Base-by-base conservation (phyloP, 1,284 basidiomycete genomes). In the Naganishia sp. region DNA sequence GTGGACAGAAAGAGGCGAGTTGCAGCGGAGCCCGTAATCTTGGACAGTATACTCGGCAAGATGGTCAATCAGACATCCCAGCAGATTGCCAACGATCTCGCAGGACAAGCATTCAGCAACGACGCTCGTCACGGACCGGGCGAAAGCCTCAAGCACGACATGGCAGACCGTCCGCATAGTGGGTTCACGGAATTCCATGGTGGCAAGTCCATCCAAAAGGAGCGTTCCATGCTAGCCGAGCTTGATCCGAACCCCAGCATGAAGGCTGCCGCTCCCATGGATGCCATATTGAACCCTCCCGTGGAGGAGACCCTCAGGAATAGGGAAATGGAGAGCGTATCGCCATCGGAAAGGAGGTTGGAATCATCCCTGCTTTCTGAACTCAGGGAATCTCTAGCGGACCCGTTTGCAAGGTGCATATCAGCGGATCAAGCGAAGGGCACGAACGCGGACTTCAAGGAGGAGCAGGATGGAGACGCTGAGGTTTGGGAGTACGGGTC, bases 161-260 rank as follows among this genome's bases (percentile, higher is more conserved):
- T 3, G 21, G n/a, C 33, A 33, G 50, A 43, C 13, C 36, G 9
- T 21, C 53, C 42, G 53, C 16, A 2, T n/a, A 49, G 0, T 52
- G 59, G 59, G 23, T 61, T 52, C 23, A 61, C 42, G 13, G 59
- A 61, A 49, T 44, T 28, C n/a, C 59, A 61, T 36, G 33, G 23
- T 39, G 59, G 49, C 21, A 18, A 50, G 28, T 39, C 48, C 9
- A 28, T 61, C 15, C 33, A n/a, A 31, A 61, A 49, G 48, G 48
- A 28, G 23, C 48, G 59, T 36, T 61, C 59, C 48, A 66, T 66
- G 64, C 43, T 66, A 23, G 39, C 44, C 25, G 64, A 66, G 25
- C 64, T 66, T 21, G 64, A 66, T 36, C 64, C 64, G 21, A 66
- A 66, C 28, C 64, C 64, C 31, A 44, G n/a, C 43, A 43, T 66